These are phyloP conservation scores for Fagopyrum homotropicum DNA, from an alignment of 148 eudicot genomes.

Conservation along the genomic window DNA sequence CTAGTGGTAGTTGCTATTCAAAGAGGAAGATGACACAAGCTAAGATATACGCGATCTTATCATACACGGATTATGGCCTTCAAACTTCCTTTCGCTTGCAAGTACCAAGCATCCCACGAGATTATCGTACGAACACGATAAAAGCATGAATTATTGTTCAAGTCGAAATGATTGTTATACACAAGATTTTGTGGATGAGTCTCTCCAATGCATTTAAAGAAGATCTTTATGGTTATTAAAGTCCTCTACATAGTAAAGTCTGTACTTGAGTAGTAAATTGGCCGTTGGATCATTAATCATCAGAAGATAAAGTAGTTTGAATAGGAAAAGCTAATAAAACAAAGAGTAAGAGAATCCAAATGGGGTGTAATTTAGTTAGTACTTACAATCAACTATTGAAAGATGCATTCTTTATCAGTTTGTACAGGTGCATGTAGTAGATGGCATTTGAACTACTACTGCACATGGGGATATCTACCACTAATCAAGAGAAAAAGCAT, in stretches of 20 bases:
- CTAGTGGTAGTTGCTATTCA: slow-evolving; percentile 7
- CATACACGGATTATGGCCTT: not conserved
- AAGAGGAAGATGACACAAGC: not conserved
- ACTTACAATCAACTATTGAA: not conserved
- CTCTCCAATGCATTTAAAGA: not conserved
- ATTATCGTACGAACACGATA: not conserved
- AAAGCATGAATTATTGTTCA: not conserved
- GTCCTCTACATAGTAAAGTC: not conserved
- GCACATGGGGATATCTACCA: no score
- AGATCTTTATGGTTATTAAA: not conserved
- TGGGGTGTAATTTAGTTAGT: not conserved
- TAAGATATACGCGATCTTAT: not conserved
- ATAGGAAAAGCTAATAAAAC: not conserved
- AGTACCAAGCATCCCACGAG: not conserved
- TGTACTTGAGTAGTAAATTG: not conserved
- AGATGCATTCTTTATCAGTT: not conserved
- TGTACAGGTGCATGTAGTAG: not conserved
- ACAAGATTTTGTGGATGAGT: not conserved
- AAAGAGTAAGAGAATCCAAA: not conserved
- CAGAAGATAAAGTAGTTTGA: not conserved
- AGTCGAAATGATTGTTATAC: not conserved
- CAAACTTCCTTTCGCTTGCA: not conserved
- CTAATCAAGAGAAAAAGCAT: not conserved
- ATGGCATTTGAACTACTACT: not conserved
- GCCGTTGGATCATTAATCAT: not conserved